Evolutionary conservation across 2,329 filamentous ascomycete species (phyloP), one percentile per base, ranked within the genome.

Genomic region (Colletotrichum tamarilloi): DNA sequence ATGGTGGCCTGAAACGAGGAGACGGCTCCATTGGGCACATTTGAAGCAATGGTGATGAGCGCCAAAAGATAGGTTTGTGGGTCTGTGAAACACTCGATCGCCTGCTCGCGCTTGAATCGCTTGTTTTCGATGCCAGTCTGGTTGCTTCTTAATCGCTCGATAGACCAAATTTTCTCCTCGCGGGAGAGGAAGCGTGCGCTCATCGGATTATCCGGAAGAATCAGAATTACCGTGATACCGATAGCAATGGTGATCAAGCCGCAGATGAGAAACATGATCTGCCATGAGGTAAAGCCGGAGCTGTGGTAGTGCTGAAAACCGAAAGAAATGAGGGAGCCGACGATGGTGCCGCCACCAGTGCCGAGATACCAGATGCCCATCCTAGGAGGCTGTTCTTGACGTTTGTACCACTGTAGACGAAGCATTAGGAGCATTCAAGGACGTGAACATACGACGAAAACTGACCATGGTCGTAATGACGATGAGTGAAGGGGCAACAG

Each of bases 51-150:
- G 0, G 88, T 83, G 82, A 93, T 89, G 28, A 79, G 85, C 57
- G 92, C 83, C 84, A 90, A 93, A 3, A 93, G 84, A 76, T 90
- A 89, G 0, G 85, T 87, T 78, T 89, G 89, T 12, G 85, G 82
- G 65, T 90, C 88, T 0, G 85, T 70, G 3, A 85, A 77, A 0
- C 83, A 80, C 72, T 90, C 87, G 12, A 88, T 84, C 3, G 93
- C 84, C 75, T 97, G 94, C 26, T 89, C 86, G 83, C 87, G 85
- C 74, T 93, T 93, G 81, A 92, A 93, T 74, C 93, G 87, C 76
- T 91, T 91, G 74, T 91, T 93, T 2, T 92, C 92, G n/a, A 93
- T 91, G 0, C 94, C 94, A 73, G 94, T 94, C 78, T 94, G 91
- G 77, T 96, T 96, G 30, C 90, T 86, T 0, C 93, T 87, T 5